These are phyloP conservation scores for Yarrowia keelungensis DNA, from an alignment of 805 yeast species.

Conservation along the genomic window DNA sequence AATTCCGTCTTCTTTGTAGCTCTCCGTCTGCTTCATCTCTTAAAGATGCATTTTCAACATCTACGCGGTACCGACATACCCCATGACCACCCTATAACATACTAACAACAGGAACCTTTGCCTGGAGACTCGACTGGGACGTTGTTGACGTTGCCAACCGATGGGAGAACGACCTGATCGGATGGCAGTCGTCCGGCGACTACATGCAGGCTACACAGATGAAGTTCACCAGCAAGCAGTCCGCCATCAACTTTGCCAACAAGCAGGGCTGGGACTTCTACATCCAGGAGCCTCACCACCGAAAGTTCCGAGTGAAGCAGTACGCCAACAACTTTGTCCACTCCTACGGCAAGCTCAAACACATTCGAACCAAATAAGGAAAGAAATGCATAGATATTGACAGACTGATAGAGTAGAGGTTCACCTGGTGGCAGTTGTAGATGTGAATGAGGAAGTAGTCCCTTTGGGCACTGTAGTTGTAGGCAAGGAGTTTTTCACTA, in stretches of 20 bases:
- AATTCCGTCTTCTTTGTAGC: too few species aligned
- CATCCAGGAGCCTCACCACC: conserved; percentile 79
- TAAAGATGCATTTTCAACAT: too few species aligned
- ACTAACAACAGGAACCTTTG: conserved; percentile 46
- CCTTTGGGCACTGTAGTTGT: too few species aligned
- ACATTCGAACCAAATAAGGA: conserved; percentile 72
- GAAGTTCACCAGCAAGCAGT: conserved; percentile 75
- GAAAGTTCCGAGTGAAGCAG: conserved; percentile 75
- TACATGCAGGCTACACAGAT: conserved; percentile 78
- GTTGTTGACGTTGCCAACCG: conserved; percentile 75
- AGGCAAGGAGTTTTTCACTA: too few species aligned
- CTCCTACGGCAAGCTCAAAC: conserved; percentile 73
- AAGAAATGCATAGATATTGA: conserved; percentile 37
- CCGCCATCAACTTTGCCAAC: conserved; percentile 78
- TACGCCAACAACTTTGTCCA: conserved; percentile 76
- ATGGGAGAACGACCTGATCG: conserved; percentile 90
- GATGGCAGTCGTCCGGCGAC: conserved; percentile 81
- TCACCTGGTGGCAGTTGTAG: too few species aligned
- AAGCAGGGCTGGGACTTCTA: conserved; percentile 87
- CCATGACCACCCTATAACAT: background rate
- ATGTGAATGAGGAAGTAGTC: too few species aligned
- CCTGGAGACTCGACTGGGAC: conserved; percentile 88
- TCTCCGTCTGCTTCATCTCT: too few species aligned
- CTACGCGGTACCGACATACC: too few species aligned
- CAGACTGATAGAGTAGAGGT: background rate